Conservation (phyloP, 352 stramenopile species). For the Phytophthora vignae region DNA sequence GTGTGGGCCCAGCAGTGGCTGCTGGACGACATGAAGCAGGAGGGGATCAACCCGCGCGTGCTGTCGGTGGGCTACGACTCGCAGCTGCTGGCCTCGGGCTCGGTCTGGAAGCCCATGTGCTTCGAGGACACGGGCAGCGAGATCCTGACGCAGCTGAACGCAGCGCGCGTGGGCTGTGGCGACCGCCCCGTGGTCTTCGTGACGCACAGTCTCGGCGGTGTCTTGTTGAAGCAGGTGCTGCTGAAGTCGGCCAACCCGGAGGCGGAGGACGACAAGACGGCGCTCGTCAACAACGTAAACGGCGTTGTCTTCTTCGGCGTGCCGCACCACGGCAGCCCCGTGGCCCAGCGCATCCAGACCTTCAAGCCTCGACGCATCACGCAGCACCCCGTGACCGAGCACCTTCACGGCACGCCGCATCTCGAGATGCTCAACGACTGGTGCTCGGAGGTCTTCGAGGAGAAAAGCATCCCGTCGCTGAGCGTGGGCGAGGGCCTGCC, state of each 20-base stretch:
- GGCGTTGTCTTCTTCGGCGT: slow-evolving; percentile 84
- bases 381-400: slow-evolving; percentile 76
- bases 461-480: slow-evolving; percentile 61
- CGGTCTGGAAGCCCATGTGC: slow-evolving; percentile 75
- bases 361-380: slow-evolving; percentile 60
- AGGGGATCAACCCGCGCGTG: slow-evolving; percentile 69
- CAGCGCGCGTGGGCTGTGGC: slow-evolving; percentile 63
- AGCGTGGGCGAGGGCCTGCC: slow-evolving; percentile 75
- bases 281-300: slow-evolving; percentile 68
- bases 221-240: slow-evolving; percentile 86
- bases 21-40: slow-evolving; percentile 61
- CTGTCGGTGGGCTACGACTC: slow-evolving; percentile 87
- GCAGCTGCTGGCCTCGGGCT: slow-evolving; percentile 78
- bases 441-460: slow-evolving; percentile 61
- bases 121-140: slow-evolving; percentile 77
- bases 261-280: slow-evolving; percentile 5
- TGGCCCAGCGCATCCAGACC: slow-evolving; percentile 69
- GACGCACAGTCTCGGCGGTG: slow-evolving; percentile 85
- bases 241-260: slow-evolving; percentile 48
- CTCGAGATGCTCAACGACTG: slow-evolving; percentile 85
- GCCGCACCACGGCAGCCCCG: slow-evolving; percentile 81
- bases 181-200: slow-evolving; percentile 84
- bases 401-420: slow-evolving; percentile 79
- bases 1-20: slow-evolving; percentile 81
- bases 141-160: slow-evolving; percentile 65